Base-by-base conservation (phyloP, 2,329 filamentous ascomycete species). In the Hypoxylon sp. region DNA sequence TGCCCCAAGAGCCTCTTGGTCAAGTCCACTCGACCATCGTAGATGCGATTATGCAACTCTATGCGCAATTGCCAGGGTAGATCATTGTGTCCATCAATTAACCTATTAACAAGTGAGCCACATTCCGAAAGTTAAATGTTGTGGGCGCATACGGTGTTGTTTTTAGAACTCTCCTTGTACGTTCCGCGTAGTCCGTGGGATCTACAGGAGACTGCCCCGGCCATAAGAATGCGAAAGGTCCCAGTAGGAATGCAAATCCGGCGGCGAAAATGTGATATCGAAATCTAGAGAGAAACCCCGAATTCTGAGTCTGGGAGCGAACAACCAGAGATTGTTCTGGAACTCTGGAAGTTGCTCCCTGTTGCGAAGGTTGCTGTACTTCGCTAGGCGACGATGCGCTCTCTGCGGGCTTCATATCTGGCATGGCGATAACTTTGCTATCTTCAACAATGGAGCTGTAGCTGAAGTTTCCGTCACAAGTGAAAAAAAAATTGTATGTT, bases 401-500 rank as follows among this genome's bases (percentile, higher is more conserved):
- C 44, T 61, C 62, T 5, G 19, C n/a, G 13, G 53, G 28, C 1
- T 55, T 50, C 13, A 32, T 37, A 19, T 61, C 64, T 17, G 60
- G 49, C 64, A 66, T 66, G n/a, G 39, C 56, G 15, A 32, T 26
- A 43, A 37, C 41, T 34, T n/a, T 11, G 4, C 24, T 34, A 22
- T 39, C 10, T 55, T 32, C 4, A 41, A 37, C 4, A 22, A n/a
- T n/a, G 4, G 24, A 34, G 24, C 26, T 13, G 5, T 3, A 26
- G 24, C 20, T 1, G 15, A 39, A 49, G 20, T 1, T 20, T 32
- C 37, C 44, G 17, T 46, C 19, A 4, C n/a, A 26, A 48, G 47
- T 73, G 4, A 74, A 75, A 54, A 68, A 57, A 48, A 71, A 26
- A 73, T 64, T 24, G 75, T 75, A 59, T 79, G 78, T 41, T 76